Base-by-base conservation (phyloP, 2,329 filamentous ascomycete genomes). In the Dryadomyces quercus-mongolicae region DNA sequence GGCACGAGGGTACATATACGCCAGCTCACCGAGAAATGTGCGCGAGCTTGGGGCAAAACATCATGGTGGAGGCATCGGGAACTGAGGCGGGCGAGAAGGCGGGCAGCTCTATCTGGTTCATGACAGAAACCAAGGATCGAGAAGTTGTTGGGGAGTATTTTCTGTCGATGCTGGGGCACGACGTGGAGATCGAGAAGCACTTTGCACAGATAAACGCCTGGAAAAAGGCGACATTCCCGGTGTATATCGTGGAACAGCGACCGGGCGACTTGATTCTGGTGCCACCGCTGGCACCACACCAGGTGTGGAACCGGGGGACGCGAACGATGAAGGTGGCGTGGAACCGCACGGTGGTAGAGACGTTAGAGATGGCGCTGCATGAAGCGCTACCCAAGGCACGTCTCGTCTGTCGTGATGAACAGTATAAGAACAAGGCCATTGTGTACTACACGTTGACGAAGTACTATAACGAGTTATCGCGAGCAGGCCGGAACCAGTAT, bases 371-470 rank as follows among this genome's bases (percentile, higher is more conserved):
- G 66, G 93, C 92, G 0, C 68, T 97, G 20, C 78, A 83, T 56
- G 93, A 97, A 70, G 90, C 92, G 0, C 75, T 98, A 2, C 90
- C 91, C 0, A 89, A 90, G 61, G 88, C 91, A 10, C 81, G 90
- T 13, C 80, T 96, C 61, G 92, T 97, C 2, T 97, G 93, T 65
- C 86, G 93, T 42, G 93, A 98, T 61, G 93, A 98, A 66, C 92
- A 97, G 67, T 98, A 98, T 74, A 97, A 97, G 67, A 96, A 95
- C 71, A 97, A 97, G 67, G 88, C 91, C 5, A 96, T 97, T 55
- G 77, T 96, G 47, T 95, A 91, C 67, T 95, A 85, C 65, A 88
- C 90, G 0, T 74, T 97, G 3, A 72, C 85, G 12, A 93, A 90
- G 63, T 97, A 97, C 65, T 73, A 76, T 58, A 71, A 73, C n/a